A percentile compares a stretch with the other conserved stretches of the same genome.
phyloP scores from a whole-genome alignment of 75 land plant species.

The Ceratopteris richardii region DNA sequence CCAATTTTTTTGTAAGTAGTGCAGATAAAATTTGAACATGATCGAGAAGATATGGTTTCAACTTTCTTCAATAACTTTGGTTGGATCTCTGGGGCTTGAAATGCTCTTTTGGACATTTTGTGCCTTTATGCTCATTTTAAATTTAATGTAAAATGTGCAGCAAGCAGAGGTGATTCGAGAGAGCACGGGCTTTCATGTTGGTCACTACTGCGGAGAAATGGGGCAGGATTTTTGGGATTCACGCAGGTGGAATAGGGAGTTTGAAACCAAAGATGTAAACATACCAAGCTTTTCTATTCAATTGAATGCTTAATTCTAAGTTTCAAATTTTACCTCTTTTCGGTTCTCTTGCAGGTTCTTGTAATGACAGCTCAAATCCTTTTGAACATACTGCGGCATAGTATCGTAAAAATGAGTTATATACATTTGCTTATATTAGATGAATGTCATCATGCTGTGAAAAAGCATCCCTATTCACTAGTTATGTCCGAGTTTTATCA shows the following conservation, averaged over 20 bases:
- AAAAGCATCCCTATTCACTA: conserved; percentile 97
- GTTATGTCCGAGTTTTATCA: conserved; percentile 99
- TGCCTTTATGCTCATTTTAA: no score
- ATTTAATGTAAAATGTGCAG: conserved; percentile 28
- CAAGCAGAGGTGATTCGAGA: conserved; percentile 98
- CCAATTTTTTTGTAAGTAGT: no score
- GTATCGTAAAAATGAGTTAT: conserved; percentile 87
- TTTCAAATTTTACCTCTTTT: no score
- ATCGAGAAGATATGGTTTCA: no score
- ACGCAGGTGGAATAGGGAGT: conserved; percentile 95
- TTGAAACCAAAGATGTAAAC: conserved; percentile 86
- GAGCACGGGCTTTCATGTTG: conserved; percentile 66
- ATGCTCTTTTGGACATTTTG: no score
- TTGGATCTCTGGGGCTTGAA: no score
- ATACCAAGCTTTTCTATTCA: conserved; percentile 4
- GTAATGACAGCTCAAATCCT: conserved; percentile 99
- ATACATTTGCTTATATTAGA: conserved; percentile 92
- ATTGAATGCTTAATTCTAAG: conserved; percentile 1
- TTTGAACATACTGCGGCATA: conserved; percentile 91
- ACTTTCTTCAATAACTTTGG: no score
- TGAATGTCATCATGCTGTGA: conserved; percentile 99
- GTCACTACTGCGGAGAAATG: conserved; percentile 99
- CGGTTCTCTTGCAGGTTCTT: conserved; percentile 58
- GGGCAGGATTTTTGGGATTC: conserved; percentile 99
- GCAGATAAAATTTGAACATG: no score